phyloP scores from a whole-genome alignment of 73 alveolate genomes.

The Uronychia setigera region DNA sequence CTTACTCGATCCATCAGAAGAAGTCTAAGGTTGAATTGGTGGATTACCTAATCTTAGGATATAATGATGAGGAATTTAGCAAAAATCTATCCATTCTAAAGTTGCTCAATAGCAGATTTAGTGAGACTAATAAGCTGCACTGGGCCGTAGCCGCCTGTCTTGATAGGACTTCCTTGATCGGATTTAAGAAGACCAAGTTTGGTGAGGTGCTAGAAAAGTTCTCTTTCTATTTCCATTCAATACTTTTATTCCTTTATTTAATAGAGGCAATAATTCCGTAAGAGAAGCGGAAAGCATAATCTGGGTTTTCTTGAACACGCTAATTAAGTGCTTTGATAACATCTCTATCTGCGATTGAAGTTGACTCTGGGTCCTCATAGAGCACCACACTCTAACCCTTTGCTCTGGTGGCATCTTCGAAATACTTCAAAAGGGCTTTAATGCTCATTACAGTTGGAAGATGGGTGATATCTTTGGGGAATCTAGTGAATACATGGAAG shows the following conservation, averaged over 20 bases:
- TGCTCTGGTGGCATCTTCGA: slow-evolving; percentile 63
- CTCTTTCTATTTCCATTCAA: no score
- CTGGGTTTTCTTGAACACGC: slow-evolving; percentile 55
- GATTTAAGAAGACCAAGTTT: background rate
- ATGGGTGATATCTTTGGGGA: slow-evolving; percentile 18
- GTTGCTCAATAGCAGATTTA: background rate
- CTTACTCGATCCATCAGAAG: background rate
- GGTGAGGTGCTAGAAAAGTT: no score
- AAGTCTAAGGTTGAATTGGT: background rate
- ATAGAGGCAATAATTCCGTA: no score
- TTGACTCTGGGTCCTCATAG: slow-evolving; percentile 69
- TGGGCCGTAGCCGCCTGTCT: background rate
- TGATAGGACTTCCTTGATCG: background rate
- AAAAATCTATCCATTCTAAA: background rate
- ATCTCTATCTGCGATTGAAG: slow-evolving; percentile 53
- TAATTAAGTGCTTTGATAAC: slow-evolving; percentile 47
- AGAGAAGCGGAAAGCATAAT: slow-evolving; percentile 41
- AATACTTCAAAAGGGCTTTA: slow-evolving; percentile 20
- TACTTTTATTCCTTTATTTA: no score
- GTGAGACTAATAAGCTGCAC: background rate
- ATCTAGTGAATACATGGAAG: slow-evolving; percentile 9
- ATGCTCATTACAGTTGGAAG: slow-evolving; percentile 32
- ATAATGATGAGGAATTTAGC: background rate
- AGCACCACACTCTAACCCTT: slow-evolving; percentile 54
- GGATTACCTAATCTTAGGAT: background rate